Evolutionary conservation across 768 basidiomycete genomes (phyloP).

Genomic region (Mycena polygramma): DNA sequence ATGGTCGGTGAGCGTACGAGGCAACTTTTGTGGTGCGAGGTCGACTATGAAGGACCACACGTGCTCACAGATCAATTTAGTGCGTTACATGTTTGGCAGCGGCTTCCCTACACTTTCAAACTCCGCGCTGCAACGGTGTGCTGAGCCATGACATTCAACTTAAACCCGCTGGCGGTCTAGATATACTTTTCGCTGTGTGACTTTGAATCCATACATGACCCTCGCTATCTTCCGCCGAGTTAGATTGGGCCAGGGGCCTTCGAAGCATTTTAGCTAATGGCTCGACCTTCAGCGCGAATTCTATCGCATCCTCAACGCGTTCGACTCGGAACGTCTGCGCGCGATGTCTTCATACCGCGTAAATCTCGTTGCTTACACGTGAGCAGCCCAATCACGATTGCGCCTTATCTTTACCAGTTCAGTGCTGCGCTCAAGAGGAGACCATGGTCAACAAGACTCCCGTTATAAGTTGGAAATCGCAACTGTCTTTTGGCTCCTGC

Average conservation of each 20-base stretch:
- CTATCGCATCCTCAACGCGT: background rate
- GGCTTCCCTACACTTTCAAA: no score
- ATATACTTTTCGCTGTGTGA: background rate
- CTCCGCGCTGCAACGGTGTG: no score
- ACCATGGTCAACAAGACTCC: constrained; percentile 53
- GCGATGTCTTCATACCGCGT: background rate
- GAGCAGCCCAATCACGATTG: background rate
- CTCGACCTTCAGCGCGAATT: no score
- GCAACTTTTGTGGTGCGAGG: background rate
- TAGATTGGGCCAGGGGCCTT: background rate
- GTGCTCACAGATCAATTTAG: no score
- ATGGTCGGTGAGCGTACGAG: constrained; percentile 57
- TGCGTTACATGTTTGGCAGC: no score
- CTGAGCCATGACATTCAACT: no score
- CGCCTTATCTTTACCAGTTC: background rate
- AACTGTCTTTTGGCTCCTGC: background rate
- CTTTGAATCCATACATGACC: background rate
- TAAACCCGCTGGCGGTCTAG: no score
- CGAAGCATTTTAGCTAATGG: background rate
- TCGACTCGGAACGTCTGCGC: background rate
- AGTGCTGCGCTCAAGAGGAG: background rate
- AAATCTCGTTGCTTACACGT: constrained; percentile 5
- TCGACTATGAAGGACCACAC: no score
- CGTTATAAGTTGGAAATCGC: constrained; percentile 71
- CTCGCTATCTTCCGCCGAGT: no score